phyloP scores from a whole-genome alignment of 257 asterid species.

The Henckelia pumila region DNA sequence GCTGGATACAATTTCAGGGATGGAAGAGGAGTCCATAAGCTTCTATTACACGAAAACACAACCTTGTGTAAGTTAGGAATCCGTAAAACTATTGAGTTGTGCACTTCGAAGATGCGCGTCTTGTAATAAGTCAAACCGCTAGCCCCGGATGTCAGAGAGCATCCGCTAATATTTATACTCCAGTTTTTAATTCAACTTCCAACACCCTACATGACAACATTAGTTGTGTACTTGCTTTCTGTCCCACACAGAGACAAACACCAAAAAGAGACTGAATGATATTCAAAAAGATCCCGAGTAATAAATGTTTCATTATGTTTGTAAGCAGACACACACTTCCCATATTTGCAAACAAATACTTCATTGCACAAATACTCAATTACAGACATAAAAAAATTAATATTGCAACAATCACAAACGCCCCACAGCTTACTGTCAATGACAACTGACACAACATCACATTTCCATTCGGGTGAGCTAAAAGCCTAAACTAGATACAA shows the following conservation, averaged over 20 bases:
- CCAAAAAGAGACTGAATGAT: no score
- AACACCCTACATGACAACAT: not conserved
- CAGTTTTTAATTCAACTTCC: not conserved
- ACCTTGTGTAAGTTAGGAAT: not conserved
- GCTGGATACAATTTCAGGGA: not conserved
- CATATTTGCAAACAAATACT: not conserved
- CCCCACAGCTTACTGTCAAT: not conserved
- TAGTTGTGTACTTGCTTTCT: not conserved
- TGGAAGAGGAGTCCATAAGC: not conserved
- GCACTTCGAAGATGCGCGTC: not conserved
- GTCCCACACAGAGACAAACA: not conserved
- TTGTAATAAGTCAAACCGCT: not conserved
- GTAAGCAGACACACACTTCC: not conserved
- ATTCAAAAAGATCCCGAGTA: not conserved
- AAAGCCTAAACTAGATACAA: no score
- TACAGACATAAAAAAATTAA: not conserved
- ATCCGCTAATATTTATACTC: no score
- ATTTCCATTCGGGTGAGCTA: no score
- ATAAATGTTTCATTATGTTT: not conserved
- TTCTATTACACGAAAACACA: not conserved
- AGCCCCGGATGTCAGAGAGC: not conserved
- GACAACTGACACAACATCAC: not conserved
- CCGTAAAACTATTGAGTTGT: not conserved
- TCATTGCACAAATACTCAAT: not conserved
- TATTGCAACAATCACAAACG: not conserved